Evolutionary conservation across 148 eudicot species (phyloP), one percentile per base, ranked within the genome.

Genomic region (Polygonum maritimum): DNA sequence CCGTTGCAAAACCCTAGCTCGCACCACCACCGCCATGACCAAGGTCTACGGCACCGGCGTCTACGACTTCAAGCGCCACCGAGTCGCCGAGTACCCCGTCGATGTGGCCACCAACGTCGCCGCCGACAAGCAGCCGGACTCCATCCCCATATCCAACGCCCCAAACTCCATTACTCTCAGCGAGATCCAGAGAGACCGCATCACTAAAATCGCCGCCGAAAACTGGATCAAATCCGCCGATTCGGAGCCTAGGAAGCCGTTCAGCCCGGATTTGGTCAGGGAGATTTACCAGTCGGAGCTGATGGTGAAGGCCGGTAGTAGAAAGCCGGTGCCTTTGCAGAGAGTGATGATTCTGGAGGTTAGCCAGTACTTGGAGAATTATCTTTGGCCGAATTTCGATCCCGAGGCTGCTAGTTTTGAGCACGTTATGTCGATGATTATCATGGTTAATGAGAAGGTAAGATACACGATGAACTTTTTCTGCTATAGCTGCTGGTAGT

Each of bases 361-460:
- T 38, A 94, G 98, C 49, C 98, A 94, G 89, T 94, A 94, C 78
- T 83, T 94, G 83, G 98, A 94, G 96, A 94, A 90, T 71, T 94
- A 94, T 74, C 84, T 94, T 8, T 92, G 92, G 97, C 96, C 96
- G 3, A 80, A 90, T 85, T 94, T 94, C 26, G 87, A 87, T 55
- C 88, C 91, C 0, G 83, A 85, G 33, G 84, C 80, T 22, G 85
- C 94, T 0, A 77, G 82, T 8, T 94, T 94, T 51, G 94, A 94
- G 91, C 98, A 94, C 75, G 87, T 92, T 49, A 94, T 94, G 97
- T 88, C 92, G 15, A 94, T 94, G 91, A 86, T 94, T 31, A 89
- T 92, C 51, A 94, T 94, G 98, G 84, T 94, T 78, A 94, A 94
- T 81, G 98, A 94, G 84, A 94, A 94, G 98, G 98, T 94, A 82